Base-by-base conservation (phyloP, 306 rosid genomes). In the Comarum palustre region DNA sequence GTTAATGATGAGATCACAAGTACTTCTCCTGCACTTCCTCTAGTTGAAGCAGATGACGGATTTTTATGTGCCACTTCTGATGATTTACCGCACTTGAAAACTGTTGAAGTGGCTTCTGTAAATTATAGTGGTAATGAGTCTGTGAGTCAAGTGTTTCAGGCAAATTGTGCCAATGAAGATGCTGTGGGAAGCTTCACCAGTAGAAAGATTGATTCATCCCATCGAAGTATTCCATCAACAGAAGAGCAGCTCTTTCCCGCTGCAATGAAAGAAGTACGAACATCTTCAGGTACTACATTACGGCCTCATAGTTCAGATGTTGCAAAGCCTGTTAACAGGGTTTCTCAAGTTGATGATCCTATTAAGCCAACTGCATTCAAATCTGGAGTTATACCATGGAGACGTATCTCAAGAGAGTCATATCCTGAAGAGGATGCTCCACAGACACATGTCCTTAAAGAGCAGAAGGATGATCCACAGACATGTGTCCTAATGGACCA, bases 81-180 rank as follows among this genome's bases (percentile, higher is more conserved):
- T 81, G 74, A 69, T 60, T 58, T 54, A 27, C 58, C 10, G 32
- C 79, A 75, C 69, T 58, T 69, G 62, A 80, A 87, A 25, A 78
- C 79, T 70, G 80, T 75, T 78, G 82, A 78, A 73, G 72, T 62
- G 43, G 81, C 68, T 76, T 77, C 76, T 70, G 89, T 82, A 31
- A 73, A 75, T 70, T 77, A 78, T 73, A 57, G 69, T 22, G 54
- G 77, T 27, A 71, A 71, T 50, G 66, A 19, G 64, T 80, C 86
- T 73, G 63, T 54, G 75, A 75, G 73, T 74, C 50, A 82, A 69
- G 63, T 67, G 10, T 70, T 68, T 52, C 87, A 71, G 64, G 73
- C 68, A 55, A 83, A 82, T 51, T 78, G 81, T 80, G 75, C 46
- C 34, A 74, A 69, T 69, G 80, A 84, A 75, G 71, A 74, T 75